phyloP scores from a whole-genome alignment of 768 basidiomycete species.

The Floccularia luteovirens region DNA sequence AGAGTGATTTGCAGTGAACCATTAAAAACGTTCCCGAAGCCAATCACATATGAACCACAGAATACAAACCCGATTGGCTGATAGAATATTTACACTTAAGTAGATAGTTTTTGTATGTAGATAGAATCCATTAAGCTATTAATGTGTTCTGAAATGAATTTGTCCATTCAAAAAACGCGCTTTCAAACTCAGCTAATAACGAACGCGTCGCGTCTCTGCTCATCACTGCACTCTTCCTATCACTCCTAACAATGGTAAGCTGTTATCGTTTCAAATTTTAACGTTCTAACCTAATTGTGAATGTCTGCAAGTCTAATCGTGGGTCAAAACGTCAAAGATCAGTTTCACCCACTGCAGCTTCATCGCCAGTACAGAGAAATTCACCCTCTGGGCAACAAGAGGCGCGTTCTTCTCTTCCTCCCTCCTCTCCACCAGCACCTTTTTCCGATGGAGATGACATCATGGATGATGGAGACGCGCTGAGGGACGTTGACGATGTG shows the following conservation, averaged over 20 bases:
- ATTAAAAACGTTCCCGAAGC: conserved; percentile 38
- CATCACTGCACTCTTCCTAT: too few species aligned
- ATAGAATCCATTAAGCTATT: background rate
- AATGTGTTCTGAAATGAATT: too few species aligned
- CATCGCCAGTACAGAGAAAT: conserved; percentile 35
- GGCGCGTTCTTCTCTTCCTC: conserved; percentile 74
- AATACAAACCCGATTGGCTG: conserved; percentile 6
- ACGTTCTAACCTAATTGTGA: background rate
- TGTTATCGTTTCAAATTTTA: background rate
- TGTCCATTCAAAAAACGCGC: too few species aligned
- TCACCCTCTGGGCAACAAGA: conserved; percentile 43
- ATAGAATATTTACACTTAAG: too few species aligned
- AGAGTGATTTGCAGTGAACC: conserved; percentile 31
- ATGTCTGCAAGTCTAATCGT: conserved; percentile 27
- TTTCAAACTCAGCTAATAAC: conserved; percentile 36
- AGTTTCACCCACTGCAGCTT: conserved; percentile 41
- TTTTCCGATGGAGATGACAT: conserved; percentile 88
- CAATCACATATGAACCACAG: conserved; percentile 16
- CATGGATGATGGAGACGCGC: conserved; percentile 60
- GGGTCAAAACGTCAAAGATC: conserved; percentile 60
- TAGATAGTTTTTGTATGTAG: background rate
- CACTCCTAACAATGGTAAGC: background rate
- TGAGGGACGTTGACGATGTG: conserved; percentile 58
- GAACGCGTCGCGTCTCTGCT: conserved; percentile 37
- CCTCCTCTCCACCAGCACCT: conserved; percentile 74